Evolutionary conservation across 371 early-diverging fungal species (phyloP).

Genomic region (Batrachochytrium dendrobatidis): DNA sequence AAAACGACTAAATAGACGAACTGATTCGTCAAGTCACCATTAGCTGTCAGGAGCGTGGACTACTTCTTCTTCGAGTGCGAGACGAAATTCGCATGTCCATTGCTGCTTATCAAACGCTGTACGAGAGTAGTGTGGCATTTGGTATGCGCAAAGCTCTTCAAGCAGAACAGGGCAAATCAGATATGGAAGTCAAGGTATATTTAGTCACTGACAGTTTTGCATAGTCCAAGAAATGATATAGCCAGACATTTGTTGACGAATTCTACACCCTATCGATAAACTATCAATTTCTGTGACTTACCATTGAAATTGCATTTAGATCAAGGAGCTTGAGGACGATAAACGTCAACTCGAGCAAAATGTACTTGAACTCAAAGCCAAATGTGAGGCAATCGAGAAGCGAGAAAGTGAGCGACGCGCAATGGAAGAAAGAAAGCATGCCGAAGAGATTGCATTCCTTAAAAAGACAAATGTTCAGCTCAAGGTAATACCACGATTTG

Average conservation of each 20-base stretch:
- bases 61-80: constrained; percentile 45
- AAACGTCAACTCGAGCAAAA: constrained; percentile 41
- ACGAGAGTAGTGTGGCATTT: constrained; percentile 48
- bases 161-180: constrained; percentile 48
- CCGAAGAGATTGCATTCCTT: constrained; percentile 52
- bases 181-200: constrained; percentile 38
- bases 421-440: constrained; percentile 53
- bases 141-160: constrained; percentile 53
- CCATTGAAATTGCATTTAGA: constrained; percentile 13
- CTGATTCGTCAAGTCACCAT: constrained; percentile 54
- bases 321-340: constrained; percentile 47
- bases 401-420: constrained; percentile 45
- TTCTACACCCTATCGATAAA: too few species aligned
- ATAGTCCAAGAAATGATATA: too few species aligned
- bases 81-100: constrained; percentile 55
- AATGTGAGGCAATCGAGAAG: constrained; percentile 53
- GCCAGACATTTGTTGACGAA: too few species aligned
- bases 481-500: constrained; percentile 30
- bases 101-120: constrained; percentile 50
- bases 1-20: constrained; percentile 31
- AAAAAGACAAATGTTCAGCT: constrained; percentile 55
- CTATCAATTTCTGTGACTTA: too few species aligned
- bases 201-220: neutral
- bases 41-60: constrained; percentile 48
- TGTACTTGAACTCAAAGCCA: constrained; percentile 47